Evolutionary conservation across 2,329 filamentous ascomycete species (phyloP).

Genomic region (Talaromyces amestolkiae): DNA sequence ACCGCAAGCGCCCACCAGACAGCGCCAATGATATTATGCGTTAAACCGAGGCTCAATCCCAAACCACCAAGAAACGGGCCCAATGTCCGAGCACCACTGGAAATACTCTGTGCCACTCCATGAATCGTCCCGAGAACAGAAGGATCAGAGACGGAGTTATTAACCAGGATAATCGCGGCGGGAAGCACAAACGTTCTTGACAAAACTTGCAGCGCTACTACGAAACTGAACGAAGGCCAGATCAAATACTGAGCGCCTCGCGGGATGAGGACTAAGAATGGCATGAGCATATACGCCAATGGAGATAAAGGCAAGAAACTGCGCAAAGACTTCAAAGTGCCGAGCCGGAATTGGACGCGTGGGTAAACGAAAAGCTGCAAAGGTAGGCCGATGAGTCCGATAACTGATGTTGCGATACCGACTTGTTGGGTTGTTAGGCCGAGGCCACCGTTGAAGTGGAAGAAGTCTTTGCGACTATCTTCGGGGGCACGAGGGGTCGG

Average conservation of each 20-base stretch:
- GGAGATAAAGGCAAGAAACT: constrained; percentile 70
- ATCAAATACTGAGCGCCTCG: constrained; percentile 50
- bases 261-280: constrained; percentile 68
- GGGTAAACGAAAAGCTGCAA: constrained; percentile 73
- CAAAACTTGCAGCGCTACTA: constrained; percentile 67
- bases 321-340: constrained; percentile 66
- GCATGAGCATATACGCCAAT: constrained; percentile 65
- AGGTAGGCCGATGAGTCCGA: constrained; percentile 71
- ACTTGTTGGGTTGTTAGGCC: constrained; percentile 70
- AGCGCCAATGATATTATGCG: constrained; percentile 54
- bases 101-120: constrained; percentile 57
- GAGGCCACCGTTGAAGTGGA: constrained; percentile 68
- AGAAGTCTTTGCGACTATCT: constrained; percentile 41
- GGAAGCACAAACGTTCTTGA: constrained; percentile 69
- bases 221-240: constrained; percentile 64
- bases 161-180: constrained; percentile 58
- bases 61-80: constrained; percentile 57
- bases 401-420: constrained; percentile 73
- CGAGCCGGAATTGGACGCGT: constrained; percentile 62
- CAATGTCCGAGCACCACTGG: constrained; percentile 54
- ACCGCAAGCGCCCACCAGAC: constrained; percentile 58
- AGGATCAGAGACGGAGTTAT: constrained; percentile 59
- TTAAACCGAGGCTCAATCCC: constrained; percentile 54
- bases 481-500: constrained; percentile 63
- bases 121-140: constrained; percentile 58